Evolutionary conservation across 768 basidiomycete species (phyloP).

Genomic region (Tylopilus cervinicoccineus): DNA sequence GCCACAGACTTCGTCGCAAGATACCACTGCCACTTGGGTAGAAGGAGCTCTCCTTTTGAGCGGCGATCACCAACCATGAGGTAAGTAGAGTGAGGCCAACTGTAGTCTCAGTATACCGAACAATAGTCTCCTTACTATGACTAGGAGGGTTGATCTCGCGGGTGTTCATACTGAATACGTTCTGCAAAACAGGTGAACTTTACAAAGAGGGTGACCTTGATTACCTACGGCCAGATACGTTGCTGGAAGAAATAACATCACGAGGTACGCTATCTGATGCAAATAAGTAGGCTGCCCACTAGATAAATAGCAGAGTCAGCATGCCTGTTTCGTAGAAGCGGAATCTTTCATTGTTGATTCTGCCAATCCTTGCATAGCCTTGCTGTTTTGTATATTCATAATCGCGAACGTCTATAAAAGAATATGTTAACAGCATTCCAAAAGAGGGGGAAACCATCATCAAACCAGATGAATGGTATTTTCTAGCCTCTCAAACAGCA

Average conservation of each 20-base stretch:
- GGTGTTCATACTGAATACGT: slow-evolving; percentile 26
- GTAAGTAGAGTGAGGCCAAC: slow-evolving; percentile 45
- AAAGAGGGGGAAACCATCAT: background rate
- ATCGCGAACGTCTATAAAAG: slow-evolving; percentile 48
- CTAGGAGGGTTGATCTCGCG: slow-evolving; percentile 23
- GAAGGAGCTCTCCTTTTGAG: slow-evolving; percentile 33
- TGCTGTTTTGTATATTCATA: slow-evolving; percentile 49
- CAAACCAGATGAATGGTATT: slow-evolving; percentile 27
- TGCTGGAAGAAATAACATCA: slow-evolving; percentile 56
- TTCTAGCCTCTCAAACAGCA: slow-evolving; percentile 20
- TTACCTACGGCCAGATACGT: slow-evolving; percentile 34
- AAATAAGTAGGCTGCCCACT: background rate
- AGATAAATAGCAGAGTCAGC: background rate
- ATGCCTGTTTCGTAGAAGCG: slow-evolving; percentile 21
- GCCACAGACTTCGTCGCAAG: slow-evolving; percentile 20
- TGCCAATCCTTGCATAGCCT: slow-evolving; percentile 3
- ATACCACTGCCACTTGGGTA: slow-evolving; percentile 2
- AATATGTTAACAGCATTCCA: background rate
- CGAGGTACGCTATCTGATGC: slow-evolving; percentile 47
- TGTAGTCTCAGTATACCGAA: slow-evolving; percentile 37
- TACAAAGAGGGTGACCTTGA: background rate
- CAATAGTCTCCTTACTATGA: slow-evolving; percentile 28
- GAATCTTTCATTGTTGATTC: slow-evolving; percentile 5
- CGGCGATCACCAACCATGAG: slow-evolving; percentile 53
- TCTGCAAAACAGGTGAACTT: slow-evolving; percentile 25